Percentiles rank a stretch among this genome's conserved stretches.
Evolutionary conservation across 2,329 filamentous ascomycete genomes (phyloP).

Genomic region (Calonectria pseudoturangicola): DNA sequence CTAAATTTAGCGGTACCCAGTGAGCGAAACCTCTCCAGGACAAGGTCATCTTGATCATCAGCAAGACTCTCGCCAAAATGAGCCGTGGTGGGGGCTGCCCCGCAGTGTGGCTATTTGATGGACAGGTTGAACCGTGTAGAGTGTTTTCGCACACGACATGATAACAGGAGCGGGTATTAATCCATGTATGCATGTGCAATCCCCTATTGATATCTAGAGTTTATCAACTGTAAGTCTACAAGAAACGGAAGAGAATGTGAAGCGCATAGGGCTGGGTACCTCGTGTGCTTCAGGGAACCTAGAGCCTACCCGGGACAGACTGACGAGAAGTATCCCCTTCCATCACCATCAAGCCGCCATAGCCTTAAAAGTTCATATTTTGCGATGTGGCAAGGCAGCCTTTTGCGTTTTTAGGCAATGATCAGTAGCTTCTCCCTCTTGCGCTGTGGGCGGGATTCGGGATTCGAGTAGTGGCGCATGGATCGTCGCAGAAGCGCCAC

Average conservation of each 20-base stretch:
- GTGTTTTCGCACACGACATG: too few relatives aligned
- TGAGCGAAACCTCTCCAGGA: background rate
- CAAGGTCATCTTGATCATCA: background rate
- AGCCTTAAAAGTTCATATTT: background rate
- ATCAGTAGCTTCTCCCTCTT: background rate
- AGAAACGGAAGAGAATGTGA: too few relatives aligned
- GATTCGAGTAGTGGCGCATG: slow-evolving; percentile 3
- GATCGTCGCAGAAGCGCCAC: slow-evolving; percentile 5
- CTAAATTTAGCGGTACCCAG: background rate
- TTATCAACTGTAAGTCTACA: too few relatives aligned
- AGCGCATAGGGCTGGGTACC: too few relatives aligned
- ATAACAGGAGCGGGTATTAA: too few relatives aligned
- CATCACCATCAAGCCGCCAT: too few relatives aligned
- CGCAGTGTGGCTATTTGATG: background rate
- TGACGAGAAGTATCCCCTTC: too few relatives aligned
- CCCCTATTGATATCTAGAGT: too few relatives aligned
- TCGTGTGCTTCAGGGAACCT: too few relatives aligned
- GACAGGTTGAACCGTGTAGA: too few relatives aligned
- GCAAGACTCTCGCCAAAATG: slow-evolving; percentile 8
- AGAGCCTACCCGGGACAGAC: too few relatives aligned
- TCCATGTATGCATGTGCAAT: too few relatives aligned
- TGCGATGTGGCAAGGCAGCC: background rate
- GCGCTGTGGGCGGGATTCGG: slow-evolving; percentile 4
- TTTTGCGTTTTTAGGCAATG: background rate
- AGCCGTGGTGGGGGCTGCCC: slow-evolving; percentile 6